phyloP scores from a whole-genome alignment of 1,284 basidiomycete species.

The Ceratobasidium sp. region DNA sequence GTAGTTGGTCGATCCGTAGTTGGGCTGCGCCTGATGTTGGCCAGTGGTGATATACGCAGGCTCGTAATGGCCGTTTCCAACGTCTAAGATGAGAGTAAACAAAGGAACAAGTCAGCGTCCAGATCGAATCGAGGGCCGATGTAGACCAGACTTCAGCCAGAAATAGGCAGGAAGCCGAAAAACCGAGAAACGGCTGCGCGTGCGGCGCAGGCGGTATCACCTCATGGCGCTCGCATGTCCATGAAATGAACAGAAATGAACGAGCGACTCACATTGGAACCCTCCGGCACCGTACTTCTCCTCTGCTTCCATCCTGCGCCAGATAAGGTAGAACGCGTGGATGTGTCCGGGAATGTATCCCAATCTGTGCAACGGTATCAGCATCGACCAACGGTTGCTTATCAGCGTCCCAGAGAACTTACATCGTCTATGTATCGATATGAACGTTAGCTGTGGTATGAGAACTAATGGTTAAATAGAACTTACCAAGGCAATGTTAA shows the following conservation, averaged over 20 bases:
- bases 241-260: not conserved
- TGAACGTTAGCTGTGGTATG: not conserved
- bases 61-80: conserved; percentile 69
- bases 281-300: conserved; percentile 78
- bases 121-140: not conserved
- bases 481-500: conserved; percentile 59
- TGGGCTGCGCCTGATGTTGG: not conserved
- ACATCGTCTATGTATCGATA: conserved; percentile 42
- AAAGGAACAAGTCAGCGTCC: conserved; percentile 5
- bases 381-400: not conserved
- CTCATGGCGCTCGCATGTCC: not conserved
- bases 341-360: conserved; percentile 59
- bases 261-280: conserved; percentile 67
- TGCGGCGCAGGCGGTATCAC: too few relatives aligned
- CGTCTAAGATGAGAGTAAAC: conserved; percentile 58
- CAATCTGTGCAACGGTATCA: conserved; percentile 44
- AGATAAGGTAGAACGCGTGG: conserved; percentile 72
- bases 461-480: not conserved
- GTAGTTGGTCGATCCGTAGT: conserved; percentile 35
- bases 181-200: not conserved
- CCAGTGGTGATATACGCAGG: conserved; percentile 57
- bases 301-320: conserved; percentile 83
- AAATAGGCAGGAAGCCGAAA: not conserved
- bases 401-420: not conserved
- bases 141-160: too few relatives aligned